Evolutionary conservation across 768 basidiomycete species (phyloP), one percentile per base, ranked within the genome.

Genomic region (Leccinum subtestaceum): DNA sequence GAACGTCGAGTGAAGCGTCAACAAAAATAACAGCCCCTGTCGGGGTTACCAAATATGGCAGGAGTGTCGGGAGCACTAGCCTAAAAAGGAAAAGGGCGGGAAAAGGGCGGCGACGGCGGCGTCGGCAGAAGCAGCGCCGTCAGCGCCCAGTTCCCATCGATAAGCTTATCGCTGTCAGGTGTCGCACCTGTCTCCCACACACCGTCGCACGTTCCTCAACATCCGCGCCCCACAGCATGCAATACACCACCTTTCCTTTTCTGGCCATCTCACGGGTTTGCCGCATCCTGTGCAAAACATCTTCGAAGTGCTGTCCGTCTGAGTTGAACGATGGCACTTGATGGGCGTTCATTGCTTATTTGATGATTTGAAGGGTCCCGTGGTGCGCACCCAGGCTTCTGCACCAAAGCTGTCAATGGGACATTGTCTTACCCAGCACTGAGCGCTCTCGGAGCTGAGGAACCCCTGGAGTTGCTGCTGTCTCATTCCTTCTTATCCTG

Each of bases 11-110:
- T 62, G 57, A 60, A 52, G 60, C 48, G 63, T 49, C 49, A 60
- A 64, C 43, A 11, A 17, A 62, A 59, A 52, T 58, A 62, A 60
- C 45, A 50, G 36, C 55, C 34, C 55, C 59, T 63, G 67, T 63
- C 65, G 59, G 56, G 34, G 3, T 12, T 53, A n/a, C 71, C 40
- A 62, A 56, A 71, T 55, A 0, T 21, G 61, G 71, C 58, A 55
- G 65, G 56, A 61, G 62, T 56, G 65, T 70, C 65, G 72, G 68
- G 52, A 3, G 0, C 0, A 1, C 54, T 61, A 48, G 15, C 63
- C 60, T 3, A 29, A 60, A 57, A 55, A 62, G 57, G 67, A 55
- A 63, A 27, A 36, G 38, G 65, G 62, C 71, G 72, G 70, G 58
- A 15, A 3, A 15, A 63, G 5, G 23, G 70, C 59, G 65, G 36